Base-by-base conservation (phyloP, 345 rosid species). In the Microthlaspi erraticum region DNA sequence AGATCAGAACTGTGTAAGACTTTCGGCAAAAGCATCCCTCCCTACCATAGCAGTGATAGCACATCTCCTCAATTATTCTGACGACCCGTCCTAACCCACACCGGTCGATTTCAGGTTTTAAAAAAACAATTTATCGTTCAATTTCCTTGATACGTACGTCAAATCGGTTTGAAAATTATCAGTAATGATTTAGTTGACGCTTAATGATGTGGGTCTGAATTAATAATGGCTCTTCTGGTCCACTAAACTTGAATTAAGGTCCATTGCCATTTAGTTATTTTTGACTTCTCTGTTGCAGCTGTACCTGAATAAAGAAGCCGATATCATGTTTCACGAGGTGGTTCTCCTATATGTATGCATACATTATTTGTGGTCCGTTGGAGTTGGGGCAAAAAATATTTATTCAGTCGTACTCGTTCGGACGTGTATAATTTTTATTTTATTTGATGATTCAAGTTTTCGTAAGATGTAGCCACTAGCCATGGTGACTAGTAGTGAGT, bases 351-450 rank as follows among this genome's bases (percentile, higher is more conserved):
- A 10, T 43, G 1, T 4, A 3, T 16, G 11, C 16, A 61, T 60
- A 29, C 38, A 59, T 3, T 58, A 37, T 26, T 26, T 26, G 29
- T 26, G 29, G 29, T 26, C 29, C 29, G 29, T 26, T 26, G 29
- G 29, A 26, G 29, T 26, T 26, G 29, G 29, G 29, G 4, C 29
- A 26, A 26, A 26, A 26, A 16, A 16, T 31, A 45, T 44, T 11
- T 17, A 17, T 32, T 45, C 43, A 45, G 10, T 61, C 53, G 7
- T 31, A 16, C 41, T 61, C 42, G 17, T 62, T 62, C 17, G 31
- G 4, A 44, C 53, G 53, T 16, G 10, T 31, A 61, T n/a, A 44
- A 29, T 14, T 31, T 1, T 10, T 61, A 14, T 9, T 26, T n/a
- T 26, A 42, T 14, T 10, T 62, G 31, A 62, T 45, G 39, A 26